These are phyloP conservation scores for Chenopodium formosanum DNA, from an alignment of 148 eudicot genomes.

Conservation along the genomic window DNA sequence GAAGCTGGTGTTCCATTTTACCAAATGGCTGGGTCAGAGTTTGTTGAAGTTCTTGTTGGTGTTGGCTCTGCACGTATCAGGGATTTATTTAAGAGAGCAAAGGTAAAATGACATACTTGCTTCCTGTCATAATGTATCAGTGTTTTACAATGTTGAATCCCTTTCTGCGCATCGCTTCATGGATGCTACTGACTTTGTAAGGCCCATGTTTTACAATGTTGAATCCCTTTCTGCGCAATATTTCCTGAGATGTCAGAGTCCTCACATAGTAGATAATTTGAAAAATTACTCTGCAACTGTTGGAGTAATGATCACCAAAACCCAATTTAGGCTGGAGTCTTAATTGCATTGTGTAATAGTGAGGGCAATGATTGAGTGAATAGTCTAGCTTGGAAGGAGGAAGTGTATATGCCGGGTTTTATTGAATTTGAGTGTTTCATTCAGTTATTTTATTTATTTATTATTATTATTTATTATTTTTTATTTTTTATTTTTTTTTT, in stretches of 20 bases:
- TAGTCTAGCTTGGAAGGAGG: too few relatives aligned
- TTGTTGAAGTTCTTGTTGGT: conserved; percentile 94
- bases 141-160: neutral
- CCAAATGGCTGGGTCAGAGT: conserved; percentile 98
- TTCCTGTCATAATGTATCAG: neutral
- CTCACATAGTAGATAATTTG: neutral
- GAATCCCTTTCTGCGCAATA: neutral
- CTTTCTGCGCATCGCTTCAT: neutral
- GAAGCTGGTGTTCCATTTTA: conserved; percentile 99
- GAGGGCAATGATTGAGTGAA: too few relatives aligned
- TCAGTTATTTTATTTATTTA: too few relatives aligned
- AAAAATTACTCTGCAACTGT: neutral
- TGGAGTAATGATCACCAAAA: neutral
- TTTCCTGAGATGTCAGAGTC: neutral
- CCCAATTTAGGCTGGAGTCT: neutral
- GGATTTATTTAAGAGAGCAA: conserved; percentile 94
- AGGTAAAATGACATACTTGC: conserved; percentile 42
- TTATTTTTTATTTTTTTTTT: too few relatives aligned
- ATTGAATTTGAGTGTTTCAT: too few relatives aligned
- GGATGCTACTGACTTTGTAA: neutral
- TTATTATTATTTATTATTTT: too few relatives aligned
- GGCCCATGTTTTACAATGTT: neutral
- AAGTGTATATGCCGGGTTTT: too few relatives aligned
- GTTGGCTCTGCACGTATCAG: conserved; percentile 96
- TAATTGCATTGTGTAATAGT: too few relatives aligned